Evolutionary conservation across 1,139 yeast genomes (phyloP).

Genomic region (Candida glucosophila): DNA sequence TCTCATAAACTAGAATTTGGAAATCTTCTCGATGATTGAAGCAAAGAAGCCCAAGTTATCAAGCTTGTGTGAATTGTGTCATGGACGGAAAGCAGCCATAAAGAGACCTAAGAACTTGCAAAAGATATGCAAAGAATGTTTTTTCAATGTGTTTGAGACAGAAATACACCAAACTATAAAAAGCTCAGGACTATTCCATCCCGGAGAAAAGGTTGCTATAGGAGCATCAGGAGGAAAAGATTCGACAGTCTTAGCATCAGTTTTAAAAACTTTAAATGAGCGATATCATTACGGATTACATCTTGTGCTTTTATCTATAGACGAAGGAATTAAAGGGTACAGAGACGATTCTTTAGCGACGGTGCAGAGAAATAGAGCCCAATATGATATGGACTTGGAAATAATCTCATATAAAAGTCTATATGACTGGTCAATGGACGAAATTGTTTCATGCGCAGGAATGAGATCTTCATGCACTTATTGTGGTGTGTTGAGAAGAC

Average conservation of each 20-base stretch:
- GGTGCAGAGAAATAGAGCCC: conserved; percentile 84
- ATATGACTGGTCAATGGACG: conserved; percentile 98
- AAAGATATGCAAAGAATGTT: conserved; percentile 88
- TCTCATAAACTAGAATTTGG: too few species aligned
- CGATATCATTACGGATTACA: conserved; percentile 79
- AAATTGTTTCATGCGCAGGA: conserved; percentile 91
- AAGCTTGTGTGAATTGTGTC: conserved; percentile 77
- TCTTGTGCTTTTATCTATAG: conserved; percentile 76
- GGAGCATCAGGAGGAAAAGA: conserved; percentile 99
- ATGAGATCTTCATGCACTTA: conserved; percentile 92
- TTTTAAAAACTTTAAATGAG: conserved; percentile 80
- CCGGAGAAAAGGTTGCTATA: conserved; percentile 86
- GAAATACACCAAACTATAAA: conserved; percentile 89
- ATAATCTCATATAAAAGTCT: conserved; percentile 85
- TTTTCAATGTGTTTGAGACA: conserved; percentile 83
- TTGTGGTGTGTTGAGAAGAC: conserved; percentile 95
- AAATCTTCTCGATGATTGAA: too few species aligned
- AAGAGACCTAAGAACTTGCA: conserved; percentile 88
- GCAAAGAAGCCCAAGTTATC: conserved; percentile 32
- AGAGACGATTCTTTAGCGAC: conserved; percentile 96
- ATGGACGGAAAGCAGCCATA: conserved; percentile 74
- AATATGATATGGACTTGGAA: conserved; percentile 81
- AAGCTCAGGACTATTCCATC: conserved; percentile 57
- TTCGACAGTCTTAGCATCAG: conserved; percentile 87
- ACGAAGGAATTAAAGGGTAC: conserved; percentile 96